Conservation (phyloP, 2,329 filamentous ascomycete genomes). For the Aspergillus fructus region DNA sequence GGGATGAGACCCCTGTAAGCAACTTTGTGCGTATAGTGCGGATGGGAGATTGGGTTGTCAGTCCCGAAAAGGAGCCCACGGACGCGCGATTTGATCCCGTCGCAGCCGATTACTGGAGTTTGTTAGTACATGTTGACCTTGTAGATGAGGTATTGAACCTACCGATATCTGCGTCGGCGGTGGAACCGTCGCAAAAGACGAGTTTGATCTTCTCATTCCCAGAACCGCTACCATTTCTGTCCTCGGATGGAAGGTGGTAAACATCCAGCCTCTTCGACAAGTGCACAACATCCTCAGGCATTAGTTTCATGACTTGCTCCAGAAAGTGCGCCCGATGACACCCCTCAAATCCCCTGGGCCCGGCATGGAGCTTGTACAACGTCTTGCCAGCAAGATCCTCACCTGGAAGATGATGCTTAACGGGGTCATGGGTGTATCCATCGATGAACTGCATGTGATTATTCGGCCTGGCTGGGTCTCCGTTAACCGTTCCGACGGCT, state of each 20-base stretch:
- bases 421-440: constrained; percentile 23
- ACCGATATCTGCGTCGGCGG: constrained; percentile 42
- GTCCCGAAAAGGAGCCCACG: constrained; percentile 54
- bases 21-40: constrained; percentile 58
- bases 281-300: constrained; percentile 38
- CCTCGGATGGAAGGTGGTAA: constrained; percentile 15
- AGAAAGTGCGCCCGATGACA: constrained; percentile 43
- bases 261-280: constrained; percentile 38
- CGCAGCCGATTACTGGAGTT: constrained; percentile 54
- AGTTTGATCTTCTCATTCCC: constrained; percentile 27
- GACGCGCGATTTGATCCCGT: constrained; percentile 62
- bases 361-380: constrained; percentile 17
- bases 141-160: background rate
- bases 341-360: constrained; percentile 22
- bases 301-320: constrained; percentile 40
- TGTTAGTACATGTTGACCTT: background rate
- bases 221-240: constrained; percentile 8
- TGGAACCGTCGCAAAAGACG: constrained; percentile 48
- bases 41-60: constrained; percentile 44
- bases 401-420: background rate
- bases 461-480: constrained; percentile 12
- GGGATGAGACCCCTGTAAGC: constrained; percentile 64
- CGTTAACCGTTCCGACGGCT: constrained; percentile 12
- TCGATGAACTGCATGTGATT: constrained; percentile 25
- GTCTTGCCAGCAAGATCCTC: constrained; percentile 13